Conservation (phyloP, 2,329 filamentous ascomycete genomes). For the Aspergillus sp. region DNA sequence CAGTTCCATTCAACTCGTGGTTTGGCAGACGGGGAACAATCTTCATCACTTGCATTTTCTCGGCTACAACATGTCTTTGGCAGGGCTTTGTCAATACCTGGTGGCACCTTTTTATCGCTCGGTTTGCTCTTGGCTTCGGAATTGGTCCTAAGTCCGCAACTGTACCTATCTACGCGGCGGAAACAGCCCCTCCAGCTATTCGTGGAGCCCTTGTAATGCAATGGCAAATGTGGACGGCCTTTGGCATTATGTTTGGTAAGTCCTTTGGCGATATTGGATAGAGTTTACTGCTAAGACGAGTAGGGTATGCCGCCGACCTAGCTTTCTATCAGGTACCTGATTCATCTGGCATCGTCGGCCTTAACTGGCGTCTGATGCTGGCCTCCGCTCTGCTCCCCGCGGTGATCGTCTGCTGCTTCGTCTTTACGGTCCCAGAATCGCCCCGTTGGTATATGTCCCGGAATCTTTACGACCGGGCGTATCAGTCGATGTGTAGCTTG, state of each 20-base stretch:
- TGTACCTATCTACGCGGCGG: conserved; percentile 74
- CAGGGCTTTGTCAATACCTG: conserved; percentile 68
- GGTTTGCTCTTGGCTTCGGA: conserved; percentile 73
- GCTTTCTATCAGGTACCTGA: conserved; percentile 60
- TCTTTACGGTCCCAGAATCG: conserved; percentile 63
- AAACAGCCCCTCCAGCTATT: conserved; percentile 67
- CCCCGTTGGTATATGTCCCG: conserved; percentile 51
- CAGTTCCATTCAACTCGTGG: conserved; percentile 67
- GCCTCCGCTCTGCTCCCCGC: conserved; percentile 65
- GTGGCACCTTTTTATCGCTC: conserved; percentile 68
- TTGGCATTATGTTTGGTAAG: conserved; percentile 50
- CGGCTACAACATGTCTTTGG: conserved; percentile 55
- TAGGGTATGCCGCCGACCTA: conserved; percentile 58
- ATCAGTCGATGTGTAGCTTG: conserved; percentile 43
- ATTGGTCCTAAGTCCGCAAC: conserved; percentile 75
- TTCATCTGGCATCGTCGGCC: conserved; percentile 53
- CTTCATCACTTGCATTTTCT: conserved; percentile 73
- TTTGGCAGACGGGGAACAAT: conserved; percentile 74
- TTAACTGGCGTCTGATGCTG: conserved; percentile 69
- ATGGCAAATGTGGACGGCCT: conserved; percentile 65
- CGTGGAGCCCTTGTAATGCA: conserved; percentile 79
- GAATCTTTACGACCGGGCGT: conserved; percentile 42
- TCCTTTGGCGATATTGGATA: not conserved
- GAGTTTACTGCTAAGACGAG: not conserved
- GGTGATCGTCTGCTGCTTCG: conserved; percentile 56